Conservation (phyloP, 2,329 filamentous ascomycete genomes). For the Aspergillus piperis region DNA sequence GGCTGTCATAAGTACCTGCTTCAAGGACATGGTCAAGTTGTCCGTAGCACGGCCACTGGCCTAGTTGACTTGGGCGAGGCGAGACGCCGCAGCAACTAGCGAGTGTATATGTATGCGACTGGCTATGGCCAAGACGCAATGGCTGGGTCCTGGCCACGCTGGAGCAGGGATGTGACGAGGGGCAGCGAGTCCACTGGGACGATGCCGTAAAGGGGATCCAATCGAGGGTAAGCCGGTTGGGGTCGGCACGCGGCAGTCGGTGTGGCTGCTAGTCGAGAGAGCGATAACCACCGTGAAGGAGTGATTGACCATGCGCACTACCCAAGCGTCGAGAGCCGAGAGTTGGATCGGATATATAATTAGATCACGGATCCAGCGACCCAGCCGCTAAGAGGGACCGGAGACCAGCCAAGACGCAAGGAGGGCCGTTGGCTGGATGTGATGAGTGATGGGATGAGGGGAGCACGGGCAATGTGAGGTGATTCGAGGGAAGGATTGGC, state of each 20-base stretch:
- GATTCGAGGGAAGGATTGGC: background rate
- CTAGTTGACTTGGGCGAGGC: background rate
- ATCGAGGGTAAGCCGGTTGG: constrained; percentile 4
- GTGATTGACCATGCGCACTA: constrained; percentile 17
- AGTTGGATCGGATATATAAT: constrained; percentile 27
- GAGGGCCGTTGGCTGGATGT: constrained; percentile 5
- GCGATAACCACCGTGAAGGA: constrained; percentile 6
- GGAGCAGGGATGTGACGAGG: constrained; percentile 10
- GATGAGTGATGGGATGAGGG: background rate
- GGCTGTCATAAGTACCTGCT: constrained; percentile 52
- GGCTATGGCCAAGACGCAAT: constrained; percentile 12
- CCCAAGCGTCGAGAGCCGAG: constrained; percentile 10
- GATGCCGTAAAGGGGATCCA: background rate
- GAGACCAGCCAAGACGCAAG: constrained; percentile 15
- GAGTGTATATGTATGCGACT: constrained; percentile 8
- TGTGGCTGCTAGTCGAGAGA: constrained; percentile 3
- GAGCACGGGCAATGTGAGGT: background rate
- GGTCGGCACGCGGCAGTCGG: constrained; percentile 8
- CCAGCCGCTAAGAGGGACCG: constrained; percentile 8
- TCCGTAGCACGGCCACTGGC: background rate
- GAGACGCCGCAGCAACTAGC: background rate
- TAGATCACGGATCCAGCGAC: constrained; percentile 21
- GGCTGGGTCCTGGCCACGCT: constrained; percentile 10
- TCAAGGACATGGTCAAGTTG: constrained; percentile 55
- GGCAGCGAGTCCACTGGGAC: background rate